Percentiles rank a stretch among this genome's conserved stretches.
phyloP scores from a whole-genome alignment of 148 eudicot species.

The Cornus florida region DNA sequence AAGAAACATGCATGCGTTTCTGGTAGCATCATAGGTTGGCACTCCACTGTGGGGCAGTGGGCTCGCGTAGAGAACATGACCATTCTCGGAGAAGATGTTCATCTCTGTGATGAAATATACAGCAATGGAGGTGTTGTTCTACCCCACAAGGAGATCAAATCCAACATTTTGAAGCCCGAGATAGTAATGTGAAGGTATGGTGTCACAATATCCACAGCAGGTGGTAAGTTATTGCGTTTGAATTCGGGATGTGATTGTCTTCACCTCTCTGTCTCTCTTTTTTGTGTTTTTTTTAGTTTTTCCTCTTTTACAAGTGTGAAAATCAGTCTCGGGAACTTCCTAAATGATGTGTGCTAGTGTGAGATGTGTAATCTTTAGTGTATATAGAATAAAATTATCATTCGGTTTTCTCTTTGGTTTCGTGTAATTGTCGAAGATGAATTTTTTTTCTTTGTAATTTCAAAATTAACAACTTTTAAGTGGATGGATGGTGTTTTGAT shows the following conservation, averaged over 20 bases:
- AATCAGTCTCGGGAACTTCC: background rate
- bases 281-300: background rate
- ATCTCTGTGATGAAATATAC: slow-evolving; percentile 81
- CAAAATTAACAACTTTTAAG: too few relatives aligned
- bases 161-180: slow-evolving; percentile 92
- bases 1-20: slow-evolving; percentile 84
- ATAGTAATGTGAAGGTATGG: slow-evolving; percentile 64
- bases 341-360: background rate
- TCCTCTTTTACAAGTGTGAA: background rate
- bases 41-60: slow-evolving; percentile 91
- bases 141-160: slow-evolving; percentile 91
- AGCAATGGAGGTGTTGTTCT: slow-evolving; percentile 89
- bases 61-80: slow-evolving; percentile 85
- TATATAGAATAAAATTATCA: too few relatives aligned
- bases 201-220: background rate
- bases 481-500: too few relatives aligned
- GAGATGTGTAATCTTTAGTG: too few relatives aligned
- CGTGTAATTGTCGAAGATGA: too few relatives aligned
- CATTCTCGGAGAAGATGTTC: slow-evolving; percentile 87
- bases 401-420: too few relatives aligned
- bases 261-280: background rate
- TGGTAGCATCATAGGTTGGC: slow-evolving; percentile 89
- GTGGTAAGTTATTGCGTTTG: background rate
- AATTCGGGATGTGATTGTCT: background rate
- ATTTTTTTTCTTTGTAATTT: too few relatives aligned